These are phyloP conservation scores for Cunninghamia lanceolata DNA, from an alignment of 75 land plant genomes.

Conservation along the genomic window DNA sequence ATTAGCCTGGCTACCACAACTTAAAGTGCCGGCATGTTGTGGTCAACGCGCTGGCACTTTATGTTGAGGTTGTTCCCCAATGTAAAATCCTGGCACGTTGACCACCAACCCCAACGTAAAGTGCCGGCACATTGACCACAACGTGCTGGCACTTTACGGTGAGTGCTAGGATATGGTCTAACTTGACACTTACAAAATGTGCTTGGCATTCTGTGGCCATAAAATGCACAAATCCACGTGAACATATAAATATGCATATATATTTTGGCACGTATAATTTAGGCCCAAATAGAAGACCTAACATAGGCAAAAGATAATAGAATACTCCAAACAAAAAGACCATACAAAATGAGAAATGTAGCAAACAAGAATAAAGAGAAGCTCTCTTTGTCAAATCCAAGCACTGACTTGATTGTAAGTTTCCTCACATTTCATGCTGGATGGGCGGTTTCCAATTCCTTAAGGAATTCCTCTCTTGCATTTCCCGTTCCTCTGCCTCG, in stretches of 20 bases:
- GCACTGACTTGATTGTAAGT: background rate
- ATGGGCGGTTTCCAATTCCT: background rate
- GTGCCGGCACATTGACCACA: too few species aligned
- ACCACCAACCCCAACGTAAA: too few species aligned
- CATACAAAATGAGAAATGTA: too few species aligned
- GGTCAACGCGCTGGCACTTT: too few species aligned
- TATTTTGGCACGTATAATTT: background rate
- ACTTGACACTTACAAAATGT: too few species aligned
- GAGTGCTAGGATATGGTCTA: too few species aligned
- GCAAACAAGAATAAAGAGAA: background rate
- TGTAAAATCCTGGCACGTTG: too few species aligned
- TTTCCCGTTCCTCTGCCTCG: background rate
- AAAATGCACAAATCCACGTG: background rate
- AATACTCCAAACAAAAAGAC: background rate
- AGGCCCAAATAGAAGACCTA: background rate
- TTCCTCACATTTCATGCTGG: background rate
- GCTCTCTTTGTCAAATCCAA: background rate
- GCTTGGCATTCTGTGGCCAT: background rate
- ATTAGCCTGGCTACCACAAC: too few species aligned
- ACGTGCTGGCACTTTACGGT: too few species aligned
- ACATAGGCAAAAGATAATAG: background rate
- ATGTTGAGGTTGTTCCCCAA: too few species aligned
- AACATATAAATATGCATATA: too few species aligned
- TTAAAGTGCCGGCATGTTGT: too few species aligned
- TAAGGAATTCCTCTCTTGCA: background rate